Evolutionary conservation across 2,329 filamentous ascomycete species (phyloP).

Genomic region (Spiromastix sp.): DNA sequence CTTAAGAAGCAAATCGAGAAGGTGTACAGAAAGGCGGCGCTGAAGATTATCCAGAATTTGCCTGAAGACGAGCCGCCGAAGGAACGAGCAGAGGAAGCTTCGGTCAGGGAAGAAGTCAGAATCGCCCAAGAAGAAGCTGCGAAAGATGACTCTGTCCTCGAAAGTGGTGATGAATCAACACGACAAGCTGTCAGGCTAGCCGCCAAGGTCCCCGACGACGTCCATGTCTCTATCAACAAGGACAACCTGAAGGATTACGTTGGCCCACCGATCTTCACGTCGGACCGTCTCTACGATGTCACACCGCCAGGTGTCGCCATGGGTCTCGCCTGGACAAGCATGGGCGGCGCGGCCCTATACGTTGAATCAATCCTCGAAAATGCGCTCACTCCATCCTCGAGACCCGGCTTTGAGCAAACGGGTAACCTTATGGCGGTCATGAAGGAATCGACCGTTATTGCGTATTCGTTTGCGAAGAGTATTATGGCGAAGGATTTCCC

Average conservation of each 20-base stretch:
- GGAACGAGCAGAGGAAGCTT: slow-evolving; percentile 61
- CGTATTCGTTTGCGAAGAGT: slow-evolving; percentile 91
- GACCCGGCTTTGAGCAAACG: slow-evolving; percentile 77
- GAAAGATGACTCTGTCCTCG: not conserved
- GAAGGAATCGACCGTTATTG: slow-evolving; percentile 94
- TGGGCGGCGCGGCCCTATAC: slow-evolving; percentile 93
- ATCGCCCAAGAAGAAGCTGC: slow-evolving; percentile 51
- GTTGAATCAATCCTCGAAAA: slow-evolving; percentile 93
- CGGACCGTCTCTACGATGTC: slow-evolving; percentile 86
- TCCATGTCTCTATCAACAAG: slow-evolving; percentile 77
- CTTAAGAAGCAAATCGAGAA: slow-evolving; percentile 99
- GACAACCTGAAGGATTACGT: slow-evolving; percentile 95
- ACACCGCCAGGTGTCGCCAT: slow-evolving; percentile 92
- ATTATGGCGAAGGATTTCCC: slow-evolving; percentile 76
- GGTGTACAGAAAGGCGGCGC: slow-evolving; percentile 90
- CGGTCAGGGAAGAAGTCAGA: slow-evolving; percentile 77
- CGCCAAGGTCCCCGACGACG: slow-evolving; percentile 76
- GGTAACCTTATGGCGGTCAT: slow-evolving; percentile 94
- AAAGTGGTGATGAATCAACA: slow-evolving; percentile 1
- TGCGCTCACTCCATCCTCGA: slow-evolving; percentile 60
- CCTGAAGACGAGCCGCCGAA: slow-evolving; percentile 11
- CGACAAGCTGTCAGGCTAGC: slow-evolving; percentile 14
- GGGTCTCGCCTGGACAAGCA: slow-evolving; percentile 95
- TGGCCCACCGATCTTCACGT: slow-evolving; percentile 88
- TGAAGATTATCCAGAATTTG: slow-evolving; percentile 77